Evolutionary conservation across 129 eudicot genomes (phyloP).

Genomic region (Chrysanthemum lavandulifolium): DNA sequence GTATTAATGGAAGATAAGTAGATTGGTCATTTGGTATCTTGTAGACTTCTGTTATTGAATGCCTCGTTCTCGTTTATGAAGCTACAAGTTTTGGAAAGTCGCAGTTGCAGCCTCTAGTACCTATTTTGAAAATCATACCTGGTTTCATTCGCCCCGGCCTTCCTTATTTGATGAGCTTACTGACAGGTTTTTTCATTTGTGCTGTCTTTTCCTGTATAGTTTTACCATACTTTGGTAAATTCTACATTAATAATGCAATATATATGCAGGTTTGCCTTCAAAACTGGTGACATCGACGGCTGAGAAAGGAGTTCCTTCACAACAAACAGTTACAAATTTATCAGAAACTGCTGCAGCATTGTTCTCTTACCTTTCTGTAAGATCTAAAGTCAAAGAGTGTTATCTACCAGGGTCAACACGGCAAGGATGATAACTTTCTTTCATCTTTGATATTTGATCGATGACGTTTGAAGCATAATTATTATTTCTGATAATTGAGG

Average conservation of each 20-base stretch:
- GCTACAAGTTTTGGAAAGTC: constrained; percentile 62
- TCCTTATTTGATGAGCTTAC: constrained; percentile 28
- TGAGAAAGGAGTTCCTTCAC: constrained; percentile 44
- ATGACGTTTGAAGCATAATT: neutral
- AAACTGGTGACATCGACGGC: constrained; percentile 19
- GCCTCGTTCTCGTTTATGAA: constrained; percentile 24
- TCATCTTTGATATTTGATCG: neutral
- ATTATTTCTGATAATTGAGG: constrained; percentile 15
- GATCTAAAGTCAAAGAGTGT: constrained; percentile 17
- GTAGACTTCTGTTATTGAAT: constrained; percentile 16
- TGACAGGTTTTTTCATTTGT: constrained; percentile 16
- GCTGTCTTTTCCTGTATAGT: constrained; percentile 4
- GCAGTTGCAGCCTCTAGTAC: constrained; percentile 23
- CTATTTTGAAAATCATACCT: constrained; percentile 16
- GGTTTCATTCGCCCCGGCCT: constrained; percentile 13
- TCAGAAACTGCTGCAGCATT: constrained; percentile 23
- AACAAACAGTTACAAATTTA: constrained; percentile 38
- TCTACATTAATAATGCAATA: neutral
- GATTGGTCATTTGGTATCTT: neutral
- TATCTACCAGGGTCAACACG: constrained; percentile 6
- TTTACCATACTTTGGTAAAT: neutral
- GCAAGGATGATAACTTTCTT: constrained; percentile 1
- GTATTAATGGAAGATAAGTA: neutral
- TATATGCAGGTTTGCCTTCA: constrained; percentile 37
- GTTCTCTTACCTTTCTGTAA: constrained; percentile 52